Percentiles rank a stretch among this genome's conserved stretches.
Evolutionary conservation across 2,329 filamentous ascomycete genomes (phyloP).

Genomic region (Ceratocystiopsis sp.): DNA sequence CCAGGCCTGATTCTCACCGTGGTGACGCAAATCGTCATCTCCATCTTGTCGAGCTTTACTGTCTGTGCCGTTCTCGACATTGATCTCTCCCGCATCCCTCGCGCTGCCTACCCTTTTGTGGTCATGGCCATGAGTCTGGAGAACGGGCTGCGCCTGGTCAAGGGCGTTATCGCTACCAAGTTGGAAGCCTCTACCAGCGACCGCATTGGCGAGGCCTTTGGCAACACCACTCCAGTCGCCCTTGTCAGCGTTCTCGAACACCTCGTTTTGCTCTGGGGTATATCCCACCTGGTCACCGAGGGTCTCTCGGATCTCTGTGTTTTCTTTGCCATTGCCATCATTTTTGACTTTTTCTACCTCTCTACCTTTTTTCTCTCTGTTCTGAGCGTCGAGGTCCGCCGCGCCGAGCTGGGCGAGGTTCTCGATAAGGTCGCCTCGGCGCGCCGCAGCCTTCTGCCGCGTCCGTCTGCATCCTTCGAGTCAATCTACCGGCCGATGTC

Average conservation of each 20-base stretch:
- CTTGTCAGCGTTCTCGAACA: slow-evolving; percentile 54
- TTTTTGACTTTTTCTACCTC: slow-evolving; percentile 64
- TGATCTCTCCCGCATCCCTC: slow-evolving; percentile 57
- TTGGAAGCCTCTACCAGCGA: slow-evolving; percentile 49
- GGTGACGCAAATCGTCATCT: slow-evolving; percentile 50
- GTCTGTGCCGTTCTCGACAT: slow-evolving; percentile 61
- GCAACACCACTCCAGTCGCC: slow-evolving; percentile 53
- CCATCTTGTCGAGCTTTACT: slow-evolving; percentile 64
- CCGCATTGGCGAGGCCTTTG: slow-evolving; percentile 57
- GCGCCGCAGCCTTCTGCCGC: slow-evolving; percentile 12
- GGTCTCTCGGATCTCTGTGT: slow-evolving; percentile 53
- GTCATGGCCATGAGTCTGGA: slow-evolving; percentile 61
- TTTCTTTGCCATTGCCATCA: slow-evolving; percentile 56
- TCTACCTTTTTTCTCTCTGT: slow-evolving; percentile 68
- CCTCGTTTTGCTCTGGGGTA: slow-evolving; percentile 42
- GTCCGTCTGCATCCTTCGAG: not conserved
- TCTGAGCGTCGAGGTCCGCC: slow-evolving; percentile 60
- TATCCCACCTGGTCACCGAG: slow-evolving; percentile 51
- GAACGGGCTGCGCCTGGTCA: slow-evolving; percentile 64
- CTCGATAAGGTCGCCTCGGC: slow-evolving; percentile 38
- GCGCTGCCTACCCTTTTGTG: slow-evolving; percentile 60
- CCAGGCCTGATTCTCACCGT: slow-evolving; percentile 56
- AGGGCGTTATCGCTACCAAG: slow-evolving; percentile 56
- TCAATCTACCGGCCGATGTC: slow-evolving; percentile 6
- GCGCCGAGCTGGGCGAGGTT: slow-evolving; percentile 59